Percentiles rank a stretch among this genome's conserved stretches.
These are phyloP conservation scores for Sarocladium oryzae DNA, from an alignment of 2,329 filamentous ascomycete species.

Conservation along the genomic window DNA sequence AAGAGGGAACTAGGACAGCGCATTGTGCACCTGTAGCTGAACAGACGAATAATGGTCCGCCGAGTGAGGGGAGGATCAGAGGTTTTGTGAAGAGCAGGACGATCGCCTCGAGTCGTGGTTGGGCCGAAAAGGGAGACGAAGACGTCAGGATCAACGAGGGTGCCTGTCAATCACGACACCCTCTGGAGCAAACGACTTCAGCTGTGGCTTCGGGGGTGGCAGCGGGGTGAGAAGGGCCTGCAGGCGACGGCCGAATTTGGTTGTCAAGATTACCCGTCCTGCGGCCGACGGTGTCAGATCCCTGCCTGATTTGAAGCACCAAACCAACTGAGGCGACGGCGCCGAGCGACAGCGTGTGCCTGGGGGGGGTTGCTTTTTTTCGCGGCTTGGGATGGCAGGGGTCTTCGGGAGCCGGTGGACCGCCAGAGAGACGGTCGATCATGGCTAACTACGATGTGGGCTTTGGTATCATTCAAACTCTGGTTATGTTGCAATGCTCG, in stretches of 20 bases:
- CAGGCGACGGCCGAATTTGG: neutral
- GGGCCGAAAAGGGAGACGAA: neutral
- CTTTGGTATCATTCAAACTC: neutral
- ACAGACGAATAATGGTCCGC: neutral
- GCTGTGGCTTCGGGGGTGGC: neutral
- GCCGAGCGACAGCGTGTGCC: neutral
- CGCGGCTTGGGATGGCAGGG: conserved; percentile 2
- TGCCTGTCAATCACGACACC: neutral
- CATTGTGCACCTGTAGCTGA: neutral
- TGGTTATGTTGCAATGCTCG: too few species aligned
- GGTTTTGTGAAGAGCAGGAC: neutral
- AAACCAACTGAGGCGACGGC: neutral
- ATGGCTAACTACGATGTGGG: neutral
- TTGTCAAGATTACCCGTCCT: neutral
- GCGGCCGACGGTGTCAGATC: neutral
- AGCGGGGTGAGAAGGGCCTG: neutral
- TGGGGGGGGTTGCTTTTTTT: neutral
- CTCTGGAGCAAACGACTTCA: neutral
- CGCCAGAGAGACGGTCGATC: conserved; percentile 7
- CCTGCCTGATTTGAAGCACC: conserved; percentile 1
- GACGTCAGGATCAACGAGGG: neutral
- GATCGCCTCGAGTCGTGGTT: neutral
- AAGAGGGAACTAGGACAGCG: neutral
- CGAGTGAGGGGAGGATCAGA: neutral
- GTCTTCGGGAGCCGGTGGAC: conserved; percentile 6